Evolutionary conservation across 2,329 filamentous ascomycete species (phyloP), one percentile per base, ranked within the genome.

Genomic region (Calonectria pteridis): DNA sequence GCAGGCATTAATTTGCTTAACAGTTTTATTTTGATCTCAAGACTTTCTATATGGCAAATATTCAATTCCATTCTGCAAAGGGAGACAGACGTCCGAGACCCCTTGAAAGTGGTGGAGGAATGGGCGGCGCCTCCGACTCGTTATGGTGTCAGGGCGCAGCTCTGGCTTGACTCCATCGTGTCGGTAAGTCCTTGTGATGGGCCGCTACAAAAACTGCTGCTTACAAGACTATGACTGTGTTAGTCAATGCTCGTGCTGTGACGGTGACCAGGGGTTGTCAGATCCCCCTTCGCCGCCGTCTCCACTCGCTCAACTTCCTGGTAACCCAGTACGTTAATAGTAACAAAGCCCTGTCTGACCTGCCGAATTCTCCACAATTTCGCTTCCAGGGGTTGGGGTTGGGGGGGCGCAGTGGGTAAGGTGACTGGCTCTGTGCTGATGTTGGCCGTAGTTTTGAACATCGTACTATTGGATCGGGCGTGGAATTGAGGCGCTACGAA

Each of bases 221-320:
- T 58, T 31, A 26, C n/a, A 58, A 23, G 20, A 11, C n/a, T 37
- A 20, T 29, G 33, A 59, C 43, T 46, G n/a, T n/a, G 55, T 33
- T 18, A 33, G 35, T 59, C 33, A 40, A 33, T 59, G 55, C 33
- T 37, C 18, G 13, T 35, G n/a, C 55, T 59, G 55, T 62, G 55
- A 40, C 55, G 26, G 55, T 20, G 55, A 62, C 55, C 35, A 62
- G 55, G 55, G 55, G 23, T 62, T 62, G 55, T 62, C 55, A 62
- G 55, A 62, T 62, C 55, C 55, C 16, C 55, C 55, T 62, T 37
- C 55, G 55, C 55, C 55, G 40, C 35, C 16, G 23, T 40, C 55
- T 23, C 55, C 55, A 40, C 55, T 28, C 14, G 23, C 33, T 23
- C 23, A 40, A 9, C 35, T 62, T 37, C n/a, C 55, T 62, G 33